Conservation (phyloP, 106 monocot genomes). For the Phalaenopsis equestris region DNA sequence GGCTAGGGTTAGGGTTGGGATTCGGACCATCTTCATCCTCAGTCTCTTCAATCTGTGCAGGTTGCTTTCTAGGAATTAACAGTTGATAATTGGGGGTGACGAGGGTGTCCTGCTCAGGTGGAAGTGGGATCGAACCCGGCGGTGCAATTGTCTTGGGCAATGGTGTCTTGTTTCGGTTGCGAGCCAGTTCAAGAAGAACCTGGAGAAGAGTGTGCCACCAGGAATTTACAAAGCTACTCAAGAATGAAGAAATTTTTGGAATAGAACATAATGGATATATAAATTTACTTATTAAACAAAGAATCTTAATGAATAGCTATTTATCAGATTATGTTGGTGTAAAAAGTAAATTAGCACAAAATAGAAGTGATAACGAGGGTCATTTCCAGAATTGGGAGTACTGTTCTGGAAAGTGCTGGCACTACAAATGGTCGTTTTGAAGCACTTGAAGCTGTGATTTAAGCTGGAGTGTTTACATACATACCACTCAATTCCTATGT, state of each 20-base stretch:
- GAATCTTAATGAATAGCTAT: neutral
- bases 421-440: no score
- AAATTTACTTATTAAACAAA: neutral
- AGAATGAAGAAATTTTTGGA: neutral
- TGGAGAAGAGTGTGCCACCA: constrained; percentile 16
- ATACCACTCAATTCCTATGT: no score
- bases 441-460: no score
- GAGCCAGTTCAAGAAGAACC: constrained; percentile 82
- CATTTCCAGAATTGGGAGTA: no score
- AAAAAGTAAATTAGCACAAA: no score
- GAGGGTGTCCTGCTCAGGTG: constrained; percentile 86
- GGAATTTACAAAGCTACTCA: neutral
- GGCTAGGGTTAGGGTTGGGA: constrained; percentile 24
- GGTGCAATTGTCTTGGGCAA: constrained; percentile 83
- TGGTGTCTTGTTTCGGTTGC: constrained; percentile 82
- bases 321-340: no score
- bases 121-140: constrained; percentile 73
- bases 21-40: constrained; percentile 32
- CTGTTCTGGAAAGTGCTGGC: no score
- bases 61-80: constrained; percentile 49
- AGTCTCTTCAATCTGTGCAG: constrained; percentile 27
- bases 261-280: neutral
- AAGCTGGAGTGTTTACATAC: no score
- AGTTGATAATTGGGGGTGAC: constrained; percentile 92
- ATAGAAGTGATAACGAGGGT: no score